Percentiles rank a stretch among this genome's conserved stretches.
Conservation (phyloP, 176 grass and related monocot species). For the Rhipidocladum racemiflorum region DNA sequence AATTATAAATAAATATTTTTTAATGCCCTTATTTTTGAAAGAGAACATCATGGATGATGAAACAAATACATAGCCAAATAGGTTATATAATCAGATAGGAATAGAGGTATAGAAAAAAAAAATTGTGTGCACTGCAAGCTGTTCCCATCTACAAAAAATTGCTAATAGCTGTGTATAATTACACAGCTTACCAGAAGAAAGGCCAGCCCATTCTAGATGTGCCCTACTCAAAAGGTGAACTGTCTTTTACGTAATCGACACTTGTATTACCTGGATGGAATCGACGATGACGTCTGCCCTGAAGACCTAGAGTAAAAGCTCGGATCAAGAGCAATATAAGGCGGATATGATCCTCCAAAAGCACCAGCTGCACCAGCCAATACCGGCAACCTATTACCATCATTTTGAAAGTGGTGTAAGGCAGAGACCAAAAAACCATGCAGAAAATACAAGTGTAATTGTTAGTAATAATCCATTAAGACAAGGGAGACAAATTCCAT, state of each 20-base stretch:
- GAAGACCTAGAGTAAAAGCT: slow-evolving; percentile 69
- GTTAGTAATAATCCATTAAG: not conserved
- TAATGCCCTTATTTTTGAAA: not conserved
- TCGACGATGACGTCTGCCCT: slow-evolving; percentile 55
- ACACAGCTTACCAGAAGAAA: not conserved
- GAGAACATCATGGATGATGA: not conserved
- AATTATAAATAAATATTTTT: slow-evolving; percentile 29
- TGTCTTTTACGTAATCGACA: not conserved
- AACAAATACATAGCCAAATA: not conserved
- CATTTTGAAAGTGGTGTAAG: slow-evolving; percentile 15
- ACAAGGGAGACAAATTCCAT: not conserved
- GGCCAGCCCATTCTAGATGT: not conserved
- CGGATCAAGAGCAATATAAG: slow-evolving; percentile 80
- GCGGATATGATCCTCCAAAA: slow-evolving; percentile 73
- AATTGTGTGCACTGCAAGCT: not conserved
- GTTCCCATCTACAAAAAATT: not conserved
- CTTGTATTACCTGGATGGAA: slow-evolving; percentile 50
- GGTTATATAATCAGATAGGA: not conserved
- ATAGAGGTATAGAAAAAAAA: not conserved
- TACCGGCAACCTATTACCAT: slow-evolving; percentile 63
- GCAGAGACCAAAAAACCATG: not conserved
- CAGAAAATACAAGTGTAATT: slow-evolving; percentile 2
- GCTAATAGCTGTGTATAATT: not conserved
- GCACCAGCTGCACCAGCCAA: slow-evolving; percentile 68
- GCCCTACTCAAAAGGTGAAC: not conserved